Percentiles rank a stretch among this genome's conserved stretches.
These are phyloP conservation scores for Rhodotorula sp. DNA, from an alignment of 1,284 basidiomycete species.

Conservation along the genomic window DNA sequence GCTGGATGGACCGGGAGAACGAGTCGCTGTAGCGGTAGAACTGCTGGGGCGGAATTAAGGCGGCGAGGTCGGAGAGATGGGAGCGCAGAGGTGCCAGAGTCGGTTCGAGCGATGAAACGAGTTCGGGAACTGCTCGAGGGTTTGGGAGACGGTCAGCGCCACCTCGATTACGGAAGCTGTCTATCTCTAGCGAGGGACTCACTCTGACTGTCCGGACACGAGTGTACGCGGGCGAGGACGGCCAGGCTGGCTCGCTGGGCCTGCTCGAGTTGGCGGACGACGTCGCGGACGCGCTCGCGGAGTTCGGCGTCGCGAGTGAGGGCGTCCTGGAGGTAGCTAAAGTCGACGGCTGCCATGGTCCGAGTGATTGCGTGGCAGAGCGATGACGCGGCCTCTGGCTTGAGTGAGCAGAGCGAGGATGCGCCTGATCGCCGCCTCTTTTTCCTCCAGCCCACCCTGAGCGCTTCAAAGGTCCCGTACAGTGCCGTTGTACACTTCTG, in stretches of 20 bases:
- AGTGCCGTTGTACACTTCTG: neutral
- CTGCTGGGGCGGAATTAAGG: conserved; percentile 64
- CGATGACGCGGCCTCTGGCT: neutral
- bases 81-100: conserved; percentile 26
- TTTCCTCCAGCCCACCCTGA: neutral
- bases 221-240: conserved; percentile 28
- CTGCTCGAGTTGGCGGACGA: conserved; percentile 31
- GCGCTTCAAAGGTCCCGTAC: too few species aligned
- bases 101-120: conserved; percentile 34
- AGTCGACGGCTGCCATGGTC: conserved; percentile 23
- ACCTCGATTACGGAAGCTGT: neutral
- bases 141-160: neutral
- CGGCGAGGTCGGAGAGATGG: conserved; percentile 20
- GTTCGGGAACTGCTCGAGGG: conserved; percentile 17
- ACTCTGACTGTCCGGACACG: conserved; percentile 16
- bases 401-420: neutral
- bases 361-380: neutral
- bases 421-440: neutral
- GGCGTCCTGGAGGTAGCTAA: conserved; percentile 25
- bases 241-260: conserved; percentile 22
- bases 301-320: conserved; percentile 35
- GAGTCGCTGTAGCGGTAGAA: conserved; percentile 67
- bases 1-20: conserved; percentile 45
- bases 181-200: neutral
- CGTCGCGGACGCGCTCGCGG: conserved; percentile 38